Evolutionary conservation across 1,139 yeast genomes (phyloP).

Genomic region (Arxiozyma heterogenica): DNA sequence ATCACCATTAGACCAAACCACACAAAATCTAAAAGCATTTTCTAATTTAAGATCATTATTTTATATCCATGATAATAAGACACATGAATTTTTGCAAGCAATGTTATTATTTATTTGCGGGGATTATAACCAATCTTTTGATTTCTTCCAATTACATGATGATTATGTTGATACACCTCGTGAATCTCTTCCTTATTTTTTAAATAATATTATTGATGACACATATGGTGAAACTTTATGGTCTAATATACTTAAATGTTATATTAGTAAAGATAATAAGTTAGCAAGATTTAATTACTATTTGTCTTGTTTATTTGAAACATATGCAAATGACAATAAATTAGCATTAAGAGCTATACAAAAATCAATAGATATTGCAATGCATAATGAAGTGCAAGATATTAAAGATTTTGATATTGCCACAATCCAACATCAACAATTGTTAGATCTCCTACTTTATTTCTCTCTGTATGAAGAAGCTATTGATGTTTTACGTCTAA

Average conservation of each 20-base stretch:
- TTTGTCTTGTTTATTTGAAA: slow-evolving; percentile 8
- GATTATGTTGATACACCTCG: slow-evolving; percentile 15
- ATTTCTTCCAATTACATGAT: slow-evolving; percentile 19
- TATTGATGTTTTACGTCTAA: slow-evolving; percentile 25
- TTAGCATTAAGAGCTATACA: slow-evolving; percentile 24
- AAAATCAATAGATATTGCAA: slow-evolving; percentile 23
- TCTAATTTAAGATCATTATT: slow-evolving; percentile 17
- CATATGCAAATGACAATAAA: slow-evolving; percentile 9
- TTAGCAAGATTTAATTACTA: slow-evolving; percentile 9
- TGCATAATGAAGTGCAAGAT: slow-evolving; percentile 12
- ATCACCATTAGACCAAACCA: slow-evolving; percentile 3
- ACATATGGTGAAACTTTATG: slow-evolving; percentile 13
- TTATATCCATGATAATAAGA: slow-evolving; percentile 14
- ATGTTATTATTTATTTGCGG: slow-evolving; percentile 23
- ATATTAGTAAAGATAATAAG: slow-evolving; percentile 8
- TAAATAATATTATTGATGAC: slow-evolving; percentile 10
- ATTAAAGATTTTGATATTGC: slow-evolving; percentile 19
- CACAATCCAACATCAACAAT: slow-evolving; percentile 21
- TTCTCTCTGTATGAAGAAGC: slow-evolving; percentile 25
- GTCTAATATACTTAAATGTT: slow-evolving; percentile 18
- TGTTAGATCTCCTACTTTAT: slow-evolving; percentile 21
- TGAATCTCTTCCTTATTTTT: slow-evolving; percentile 16
- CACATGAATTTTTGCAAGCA: slow-evolving; percentile 25
- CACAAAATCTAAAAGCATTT: slow-evolving; percentile 9
- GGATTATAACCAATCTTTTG: slow-evolving; percentile 19